Percentiles rank a stretch among this genome's conserved stretches.
Evolutionary conservation across 2,329 filamentous ascomycete species (phyloP).

Genomic region (Sporothrix curviconia): DNA sequence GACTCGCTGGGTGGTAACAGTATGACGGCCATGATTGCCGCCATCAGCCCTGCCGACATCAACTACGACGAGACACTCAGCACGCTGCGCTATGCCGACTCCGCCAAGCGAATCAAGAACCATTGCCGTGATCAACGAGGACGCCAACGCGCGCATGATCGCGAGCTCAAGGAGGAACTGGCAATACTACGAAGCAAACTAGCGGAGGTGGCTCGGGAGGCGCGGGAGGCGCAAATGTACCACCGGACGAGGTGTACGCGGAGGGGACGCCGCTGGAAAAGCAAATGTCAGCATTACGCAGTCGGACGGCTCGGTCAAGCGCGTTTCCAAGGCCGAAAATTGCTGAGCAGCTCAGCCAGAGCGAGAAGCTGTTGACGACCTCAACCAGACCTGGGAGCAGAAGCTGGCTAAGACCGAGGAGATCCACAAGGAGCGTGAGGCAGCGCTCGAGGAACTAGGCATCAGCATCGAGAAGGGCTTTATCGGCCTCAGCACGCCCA

Average conservation of each 20-base stretch:
- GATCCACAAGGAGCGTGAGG: slow-evolving; percentile 95
- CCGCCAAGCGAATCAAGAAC: slow-evolving; percentile 98
- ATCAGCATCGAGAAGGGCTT: slow-evolving; percentile 99
- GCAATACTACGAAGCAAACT: slow-evolving; percentile 81
- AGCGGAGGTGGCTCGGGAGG: slow-evolving; percentile 37
- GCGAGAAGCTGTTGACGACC: slow-evolving; percentile 88
- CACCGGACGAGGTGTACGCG: slow-evolving; percentile 77
- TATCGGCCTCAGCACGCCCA: slow-evolving; percentile 87
- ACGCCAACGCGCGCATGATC: slow-evolving; percentile 99
- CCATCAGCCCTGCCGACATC: slow-evolving; percentile 96
- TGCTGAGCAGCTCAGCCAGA: slow-evolving; percentile 90
- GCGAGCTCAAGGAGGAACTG: slow-evolving; percentile 93
- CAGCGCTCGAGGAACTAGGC: slow-evolving; percentile 88
- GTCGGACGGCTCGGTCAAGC: slow-evolving; percentile 78
- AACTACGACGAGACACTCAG: slow-evolving; percentile 98
- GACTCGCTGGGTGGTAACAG: slow-evolving; percentile 97
- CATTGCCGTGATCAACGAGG: slow-evolving; percentile 98
- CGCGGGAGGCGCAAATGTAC: slow-evolving; percentile 37
- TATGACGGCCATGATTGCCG: slow-evolving; percentile 99
- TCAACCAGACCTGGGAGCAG: slow-evolving; percentile 98
- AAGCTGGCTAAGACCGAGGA: slow-evolving; percentile 91
- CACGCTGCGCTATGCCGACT: slow-evolving; percentile 92
- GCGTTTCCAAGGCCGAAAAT: slow-evolving; percentile 98
- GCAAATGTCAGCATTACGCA: slow-evolving; percentile 94
- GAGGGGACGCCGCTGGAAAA: slow-evolving; percentile 88